These are phyloP conservation scores for Mycena floridula DNA, from an alignment of 768 basidiomycete genomes.

Conservation along the genomic window DNA sequence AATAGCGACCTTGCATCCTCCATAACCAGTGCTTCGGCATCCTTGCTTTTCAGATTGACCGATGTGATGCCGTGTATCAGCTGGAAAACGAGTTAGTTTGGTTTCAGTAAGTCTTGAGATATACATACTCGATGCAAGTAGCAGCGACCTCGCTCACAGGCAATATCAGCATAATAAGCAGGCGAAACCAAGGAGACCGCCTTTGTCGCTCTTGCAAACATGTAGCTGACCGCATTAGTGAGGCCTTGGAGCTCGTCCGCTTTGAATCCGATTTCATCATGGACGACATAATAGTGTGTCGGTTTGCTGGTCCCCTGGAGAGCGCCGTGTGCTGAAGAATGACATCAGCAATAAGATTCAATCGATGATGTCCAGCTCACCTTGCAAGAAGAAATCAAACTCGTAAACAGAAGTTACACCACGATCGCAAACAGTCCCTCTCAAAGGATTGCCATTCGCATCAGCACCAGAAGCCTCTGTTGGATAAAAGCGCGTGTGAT, in stretches of 20 bases:
- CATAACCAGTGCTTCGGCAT: slow-evolving; percentile 42
- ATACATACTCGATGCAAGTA: no score
- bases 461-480: slow-evolving; percentile 46
- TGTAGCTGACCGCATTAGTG: slow-evolving; percentile 67
- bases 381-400: slow-evolving; percentile 65
- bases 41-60: slow-evolving; percentile 27
- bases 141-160: slow-evolving; percentile 58
- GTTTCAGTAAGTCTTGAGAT: no score
- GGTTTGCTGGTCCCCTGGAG: slow-evolving; percentile 69
- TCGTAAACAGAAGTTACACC: slow-evolving; percentile 66
- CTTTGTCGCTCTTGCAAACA: slow-evolving; percentile 83
- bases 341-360: background rate
- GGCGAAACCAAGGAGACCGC: slow-evolving; percentile 80
- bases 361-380: slow-evolving; percentile 16
- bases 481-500: slow-evolving; percentile 62
- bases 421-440: slow-evolving; percentile 78
- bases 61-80: slow-evolving; percentile 48
- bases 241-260: slow-evolving; percentile 69
- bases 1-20: slow-evolving; percentile 51
- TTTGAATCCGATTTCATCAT: slow-evolving; percentile 67
- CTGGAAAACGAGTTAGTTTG: no score
- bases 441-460: slow-evolving; percentile 63
- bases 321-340: slow-evolving; percentile 54
- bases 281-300: slow-evolving; percentile 78
- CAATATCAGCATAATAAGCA: slow-evolving; percentile 77